Percentiles rank a stretch among this genome's conserved stretches.
These are phyloP conservation scores for Trypanosoma vivax DNA, from an alignment of 208 protist genomes.

Conservation along the genomic window DNA sequence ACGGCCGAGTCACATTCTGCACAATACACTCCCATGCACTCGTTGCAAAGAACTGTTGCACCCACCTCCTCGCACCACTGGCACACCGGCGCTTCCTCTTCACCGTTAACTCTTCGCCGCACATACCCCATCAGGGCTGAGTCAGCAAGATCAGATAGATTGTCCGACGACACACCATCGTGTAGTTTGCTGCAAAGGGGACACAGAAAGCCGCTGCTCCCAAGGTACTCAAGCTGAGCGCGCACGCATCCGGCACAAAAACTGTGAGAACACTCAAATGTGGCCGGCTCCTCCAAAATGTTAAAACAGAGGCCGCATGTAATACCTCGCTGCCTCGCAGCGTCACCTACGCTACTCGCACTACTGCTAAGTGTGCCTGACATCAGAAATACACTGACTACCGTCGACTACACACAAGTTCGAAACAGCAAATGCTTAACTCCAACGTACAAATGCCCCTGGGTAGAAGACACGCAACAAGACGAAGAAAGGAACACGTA, in stretches of 20 bases:
- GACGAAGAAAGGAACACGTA: too few species aligned
- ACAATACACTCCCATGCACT: conserved; percentile 70
- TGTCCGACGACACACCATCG: conserved; percentile 20
- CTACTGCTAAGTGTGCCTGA: too few species aligned
- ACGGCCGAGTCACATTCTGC: conserved; percentile 56
- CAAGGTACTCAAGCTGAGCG: conserved; percentile 23
- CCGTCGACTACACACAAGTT: too few species aligned
- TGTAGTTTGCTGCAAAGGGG: conserved; percentile 43
- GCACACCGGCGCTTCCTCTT: conserved; percentile 31
- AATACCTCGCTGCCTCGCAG: conserved; percentile 26
- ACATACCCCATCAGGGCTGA: conserved; percentile 39
- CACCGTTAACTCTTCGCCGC: conserved; percentile 25
- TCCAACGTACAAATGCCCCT: too few species aligned
- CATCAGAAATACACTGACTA: too few species aligned
- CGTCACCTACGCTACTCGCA: too few species aligned
- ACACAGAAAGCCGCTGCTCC: conserved; percentile 39
- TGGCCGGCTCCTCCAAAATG: conserved; percentile 40
- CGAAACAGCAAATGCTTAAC: too few species aligned
- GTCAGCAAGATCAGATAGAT: conserved; percentile 34
- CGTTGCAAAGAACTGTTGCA: conserved; percentile 53
- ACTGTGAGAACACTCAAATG: conserved; percentile 48
- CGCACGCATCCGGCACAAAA: conserved; percentile 58
- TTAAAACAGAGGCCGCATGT: conserved; percentile 79
- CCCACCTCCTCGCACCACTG: conserved; percentile 70
- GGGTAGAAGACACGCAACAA: too few species aligned